A percentile compares a stretch with the other conserved stretches of the same genome.
phyloP scores from a whole-genome alignment of 768 basidiomycete species.

The Gloeophyllum trabeum region DNA sequence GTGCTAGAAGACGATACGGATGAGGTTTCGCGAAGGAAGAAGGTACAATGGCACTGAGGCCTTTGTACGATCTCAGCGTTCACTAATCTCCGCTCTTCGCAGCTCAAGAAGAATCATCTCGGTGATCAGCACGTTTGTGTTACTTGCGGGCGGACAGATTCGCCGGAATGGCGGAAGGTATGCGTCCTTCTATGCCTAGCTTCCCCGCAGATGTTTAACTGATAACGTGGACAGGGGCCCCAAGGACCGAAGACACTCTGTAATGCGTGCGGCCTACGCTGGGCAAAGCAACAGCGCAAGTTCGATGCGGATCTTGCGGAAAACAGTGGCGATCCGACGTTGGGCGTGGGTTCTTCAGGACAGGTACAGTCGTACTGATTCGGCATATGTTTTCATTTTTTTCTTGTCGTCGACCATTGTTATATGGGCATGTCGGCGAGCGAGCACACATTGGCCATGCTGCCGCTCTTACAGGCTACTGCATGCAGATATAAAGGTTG shows the following conservation, averaged over 20 bases:
- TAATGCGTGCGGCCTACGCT: slow-evolving; percentile 90
- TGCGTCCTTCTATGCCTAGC: no score
- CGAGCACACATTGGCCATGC: not conserved
- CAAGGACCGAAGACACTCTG: slow-evolving; percentile 95
- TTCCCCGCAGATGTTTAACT: no score
- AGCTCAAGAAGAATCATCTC: slow-evolving; percentile 26
- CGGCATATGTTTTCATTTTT: not conserved
- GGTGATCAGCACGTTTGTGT: slow-evolving; percentile 77
- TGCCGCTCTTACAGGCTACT: no score
- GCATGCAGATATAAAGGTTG: no score
- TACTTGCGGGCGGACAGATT: slow-evolving; percentile 90
- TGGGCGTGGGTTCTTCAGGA: not conserved
- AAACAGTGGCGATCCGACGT: slow-evolving; percentile 12
- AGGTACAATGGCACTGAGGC: slow-evolving; percentile 35
- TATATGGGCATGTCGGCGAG: not conserved
- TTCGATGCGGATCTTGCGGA: slow-evolving; percentile 21
- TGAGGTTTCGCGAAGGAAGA: slow-evolving; percentile 47
- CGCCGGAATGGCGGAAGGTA: slow-evolving; percentile 95
- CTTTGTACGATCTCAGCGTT: not conserved
- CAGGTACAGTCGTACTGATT: not conserved
- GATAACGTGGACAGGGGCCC: no score
- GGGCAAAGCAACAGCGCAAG: slow-evolving; percentile 69
- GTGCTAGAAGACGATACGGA: slow-evolving; percentile 28
- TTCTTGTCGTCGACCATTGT: not conserved
- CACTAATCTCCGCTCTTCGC: slow-evolving; percentile 3